Percentiles rank a stretch among this genome's conserved stretches.
These are phyloP conservation scores for Gnomoniopsis sp. DNA, from an alignment of 2,329 filamentous ascomycete genomes.

Conservation along the genomic window DNA sequence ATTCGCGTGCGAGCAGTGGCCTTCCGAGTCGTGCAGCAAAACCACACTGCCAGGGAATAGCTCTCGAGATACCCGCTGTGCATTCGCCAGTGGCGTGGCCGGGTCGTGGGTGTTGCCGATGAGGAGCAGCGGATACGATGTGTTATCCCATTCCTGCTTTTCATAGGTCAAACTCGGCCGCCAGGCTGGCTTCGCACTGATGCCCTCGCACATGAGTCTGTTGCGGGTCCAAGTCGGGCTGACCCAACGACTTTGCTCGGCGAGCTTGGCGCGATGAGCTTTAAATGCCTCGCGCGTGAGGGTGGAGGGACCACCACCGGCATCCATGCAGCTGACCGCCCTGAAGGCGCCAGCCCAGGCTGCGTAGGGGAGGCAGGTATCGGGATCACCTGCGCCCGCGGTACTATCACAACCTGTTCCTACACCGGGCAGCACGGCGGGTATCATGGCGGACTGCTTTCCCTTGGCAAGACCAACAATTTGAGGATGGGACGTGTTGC, in stretches of 20 bases:
- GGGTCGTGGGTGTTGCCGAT: conserved; percentile 1
- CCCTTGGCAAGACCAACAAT: neutral
- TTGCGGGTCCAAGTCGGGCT: conserved; percentile 1
- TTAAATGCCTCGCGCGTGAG: neutral
- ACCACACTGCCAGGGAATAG: conserved; percentile 2
- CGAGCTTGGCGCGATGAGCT: neutral
- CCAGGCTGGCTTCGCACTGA: neutral
- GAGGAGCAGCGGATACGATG: neutral
- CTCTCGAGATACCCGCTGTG: neutral
- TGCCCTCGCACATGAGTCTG: neutral
- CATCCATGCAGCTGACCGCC: conserved; percentile 1
- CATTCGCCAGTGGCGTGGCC: neutral
- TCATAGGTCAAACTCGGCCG: neutral
- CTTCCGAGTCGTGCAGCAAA: conserved; percentile 4
- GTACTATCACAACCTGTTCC: neutral
- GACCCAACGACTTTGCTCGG: neutral
- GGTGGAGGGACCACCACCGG: neutral
- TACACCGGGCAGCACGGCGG: neutral
- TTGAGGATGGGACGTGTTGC: neutral
- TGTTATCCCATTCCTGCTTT: conserved; percentile 2
- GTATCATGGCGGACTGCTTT: neutral
- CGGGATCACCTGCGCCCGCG: neutral
- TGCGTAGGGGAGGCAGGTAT: neutral
- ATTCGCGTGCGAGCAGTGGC: conserved; percentile 1
- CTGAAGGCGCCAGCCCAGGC: neutral